Evolutionary conservation across 2,329 filamentous ascomycete species (phyloP).

Genomic region (Claviceps arundinis): DNA sequence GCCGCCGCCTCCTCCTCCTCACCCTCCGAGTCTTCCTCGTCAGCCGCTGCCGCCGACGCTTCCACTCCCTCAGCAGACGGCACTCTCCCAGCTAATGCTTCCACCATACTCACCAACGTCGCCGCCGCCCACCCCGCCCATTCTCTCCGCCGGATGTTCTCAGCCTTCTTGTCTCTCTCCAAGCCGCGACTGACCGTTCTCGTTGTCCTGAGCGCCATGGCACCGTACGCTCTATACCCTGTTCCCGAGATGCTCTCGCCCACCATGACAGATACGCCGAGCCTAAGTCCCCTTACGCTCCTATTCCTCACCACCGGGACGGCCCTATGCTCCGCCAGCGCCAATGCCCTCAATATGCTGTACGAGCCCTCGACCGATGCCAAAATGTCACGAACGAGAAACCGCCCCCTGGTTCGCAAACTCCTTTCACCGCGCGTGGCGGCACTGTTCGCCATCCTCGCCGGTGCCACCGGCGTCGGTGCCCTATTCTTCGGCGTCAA

Average conservation of each 20-base stretch:
- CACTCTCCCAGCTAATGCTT: constrained; percentile 35
- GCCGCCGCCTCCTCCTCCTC: neutral
- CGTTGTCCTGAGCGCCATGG: constrained; percentile 80
- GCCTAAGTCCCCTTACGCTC: constrained; percentile 79
- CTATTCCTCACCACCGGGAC: constrained; percentile 86
- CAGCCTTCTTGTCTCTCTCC: constrained; percentile 79
- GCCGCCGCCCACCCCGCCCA: constrained; percentile 35
- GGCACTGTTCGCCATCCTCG: constrained; percentile 62
- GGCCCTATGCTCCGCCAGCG: constrained; percentile 74
- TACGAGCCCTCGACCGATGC: constrained; percentile 86
- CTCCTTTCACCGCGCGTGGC: constrained; percentile 62
- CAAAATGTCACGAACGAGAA: constrained; percentile 85
- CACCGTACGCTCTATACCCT: constrained; percentile 84
- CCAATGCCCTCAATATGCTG: constrained; percentile 94
- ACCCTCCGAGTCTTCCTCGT: neutral
- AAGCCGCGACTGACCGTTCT: constrained; percentile 90
- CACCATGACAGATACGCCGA: constrained; percentile 53
- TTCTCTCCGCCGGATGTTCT: constrained; percentile 52
- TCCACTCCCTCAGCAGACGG: constrained; percentile 9
- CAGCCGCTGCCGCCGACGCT: neutral
- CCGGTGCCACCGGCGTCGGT: constrained; percentile 54
- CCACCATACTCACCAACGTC: constrained; percentile 39
- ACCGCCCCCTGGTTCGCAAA: constrained; percentile 73
- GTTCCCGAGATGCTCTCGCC: constrained; percentile 74
- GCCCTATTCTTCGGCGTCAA: constrained; percentile 84